Conservation (phyloP, 192 early-diverging fungal species). For the Jimgerdemannia flammicorona region DNA sequence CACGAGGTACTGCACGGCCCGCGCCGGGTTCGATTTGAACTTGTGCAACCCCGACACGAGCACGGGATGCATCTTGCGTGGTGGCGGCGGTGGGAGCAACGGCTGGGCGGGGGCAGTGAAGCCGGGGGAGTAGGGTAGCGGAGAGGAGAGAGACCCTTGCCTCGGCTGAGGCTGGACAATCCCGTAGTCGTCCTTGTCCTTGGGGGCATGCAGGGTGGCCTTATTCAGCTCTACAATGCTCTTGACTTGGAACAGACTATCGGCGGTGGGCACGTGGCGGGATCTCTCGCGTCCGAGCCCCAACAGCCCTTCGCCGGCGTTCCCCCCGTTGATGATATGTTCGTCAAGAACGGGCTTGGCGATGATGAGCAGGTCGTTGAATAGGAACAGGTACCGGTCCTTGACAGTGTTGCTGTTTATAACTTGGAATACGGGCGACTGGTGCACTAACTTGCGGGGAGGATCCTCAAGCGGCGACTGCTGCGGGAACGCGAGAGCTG, state of each 20-base stretch:
- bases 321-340: slow-evolving; percentile 21
- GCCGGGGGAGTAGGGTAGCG: neutral
- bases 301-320: slow-evolving; percentile 2
- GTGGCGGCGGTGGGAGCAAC: slow-evolving; percentile 23
- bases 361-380: slow-evolving; percentile 60
- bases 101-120: neutral
- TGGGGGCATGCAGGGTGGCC: slow-evolving; percentile 36
- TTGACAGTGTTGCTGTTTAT: slow-evolving; percentile 63
- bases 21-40: slow-evolving; percentile 54
- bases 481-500: neutral
- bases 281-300: slow-evolving; percentile 7
- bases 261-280: slow-evolving; percentile 30
- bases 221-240: slow-evolving; percentile 46
- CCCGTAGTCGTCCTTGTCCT: slow-evolving; percentile 32
- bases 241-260: slow-evolving; percentile 51
- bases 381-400: slow-evolving; percentile 64
- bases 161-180: slow-evolving; percentile 3
- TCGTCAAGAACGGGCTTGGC: slow-evolving; percentile 59
- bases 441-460: slow-evolving; percentile 50
- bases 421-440: slow-evolving; percentile 60
- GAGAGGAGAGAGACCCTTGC: slow-evolving; percentile 2
- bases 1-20: slow-evolving; percentile 53
- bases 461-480: slow-evolving; percentile 25
- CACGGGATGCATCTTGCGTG: slow-evolving; percentile 50
- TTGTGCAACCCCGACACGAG: slow-evolving; percentile 54